Percentiles rank a stretch among this genome's conserved stretches.
These are phyloP conservation scores for Scheffersomyces parashehatae DNA, from an alignment of 1,139 yeast genomes.

Conservation along the genomic window DNA sequence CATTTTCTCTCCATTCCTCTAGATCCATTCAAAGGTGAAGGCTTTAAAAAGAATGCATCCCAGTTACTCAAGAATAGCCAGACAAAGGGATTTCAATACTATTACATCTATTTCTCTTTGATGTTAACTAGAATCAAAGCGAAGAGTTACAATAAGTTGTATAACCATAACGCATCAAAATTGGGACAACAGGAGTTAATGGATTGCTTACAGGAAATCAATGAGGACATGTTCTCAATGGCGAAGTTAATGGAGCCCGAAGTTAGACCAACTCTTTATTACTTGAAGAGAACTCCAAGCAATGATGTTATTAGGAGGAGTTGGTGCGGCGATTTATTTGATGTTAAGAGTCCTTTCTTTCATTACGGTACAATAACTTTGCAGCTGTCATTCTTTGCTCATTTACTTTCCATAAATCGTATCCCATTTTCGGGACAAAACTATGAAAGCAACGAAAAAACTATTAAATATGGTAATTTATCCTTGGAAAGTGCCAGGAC, in stretches of 20 bases:
- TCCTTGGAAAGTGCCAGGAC: constrained; percentile 12
- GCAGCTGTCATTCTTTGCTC: constrained; percentile 9
- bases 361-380: constrained; percentile 6
- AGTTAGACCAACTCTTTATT: constrained; percentile 13
- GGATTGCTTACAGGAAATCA: constrained; percentile 10
- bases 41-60: not conserved
- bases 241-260: constrained; percentile 19
- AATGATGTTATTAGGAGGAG: constrained; percentile 11
- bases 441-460: constrained; percentile 13
- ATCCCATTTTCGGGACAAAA: constrained; percentile 13
- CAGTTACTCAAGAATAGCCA: constrained; percentile 4
- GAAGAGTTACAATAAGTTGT: constrained; percentile 19
- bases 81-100: constrained; percentile 8
- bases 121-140: constrained; percentile 20
- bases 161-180: constrained; percentile 9
- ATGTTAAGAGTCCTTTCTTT: no score
- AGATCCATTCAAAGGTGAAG: constrained; percentile 4
- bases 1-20: constrained; percentile 9
- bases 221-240: constrained; percentile 16
- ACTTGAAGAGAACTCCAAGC: not conserved
- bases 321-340: no score
- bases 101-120: constrained; percentile 15
- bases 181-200: constrained; percentile 5
- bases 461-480: constrained; percentile 8
- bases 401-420: constrained; percentile 12